These are phyloP conservation scores for Cordyceps fumosorosea DNA, from an alignment of 2,329 filamentous ascomycete species.

Conservation along the genomic window DNA sequence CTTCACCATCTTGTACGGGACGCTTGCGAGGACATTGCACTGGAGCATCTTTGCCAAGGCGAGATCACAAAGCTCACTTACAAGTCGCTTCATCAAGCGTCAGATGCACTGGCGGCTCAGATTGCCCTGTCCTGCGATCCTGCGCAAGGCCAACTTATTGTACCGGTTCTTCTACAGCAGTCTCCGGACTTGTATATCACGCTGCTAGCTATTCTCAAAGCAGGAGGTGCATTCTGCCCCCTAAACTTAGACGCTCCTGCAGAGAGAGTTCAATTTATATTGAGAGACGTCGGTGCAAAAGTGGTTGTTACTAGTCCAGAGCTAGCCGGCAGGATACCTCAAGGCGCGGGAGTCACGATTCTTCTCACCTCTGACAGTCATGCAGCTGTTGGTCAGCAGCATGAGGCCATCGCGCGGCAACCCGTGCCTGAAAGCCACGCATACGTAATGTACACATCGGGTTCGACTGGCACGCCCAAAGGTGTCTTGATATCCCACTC, in stretches of 20 bases:
- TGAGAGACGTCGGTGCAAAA: constrained; percentile 65
- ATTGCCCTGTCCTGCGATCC: constrained; percentile 27
- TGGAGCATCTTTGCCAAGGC: constrained; percentile 26
- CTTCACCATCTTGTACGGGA: constrained; percentile 55
- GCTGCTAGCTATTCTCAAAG: constrained; percentile 70
- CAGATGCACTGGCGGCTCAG: constrained; percentile 47
- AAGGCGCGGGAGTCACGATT: constrained; percentile 25
- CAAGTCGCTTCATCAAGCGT: constrained; percentile 50
- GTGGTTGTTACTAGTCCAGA: constrained; percentile 59
- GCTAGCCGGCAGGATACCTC: constrained; percentile 35
- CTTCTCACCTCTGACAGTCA: constrained; percentile 29
- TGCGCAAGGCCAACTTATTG: constrained; percentile 37
- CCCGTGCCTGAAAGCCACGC: constrained; percentile 48
- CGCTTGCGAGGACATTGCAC: constrained; percentile 21
- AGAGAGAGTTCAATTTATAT: constrained; percentile 73
- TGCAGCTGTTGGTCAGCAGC: background rate
- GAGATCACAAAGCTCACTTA: constrained; percentile 49
- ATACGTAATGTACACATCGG: constrained; percentile 92
- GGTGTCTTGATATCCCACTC: constrained; percentile 76
- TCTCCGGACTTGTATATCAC: constrained; percentile 71
- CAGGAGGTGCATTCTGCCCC: constrained; percentile 80
- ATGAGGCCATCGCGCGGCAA: constrained; percentile 6
- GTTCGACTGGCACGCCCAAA: constrained; percentile 83
- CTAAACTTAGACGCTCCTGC: constrained; percentile 70
- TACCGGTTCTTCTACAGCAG: constrained; percentile 75